Percentiles rank a stretch among this genome's conserved stretches.
These are phyloP conservation scores for Aspergillus panamensis DNA, from an alignment of 495 filamentous ascomycete species.

Conservation along the genomic window DNA sequence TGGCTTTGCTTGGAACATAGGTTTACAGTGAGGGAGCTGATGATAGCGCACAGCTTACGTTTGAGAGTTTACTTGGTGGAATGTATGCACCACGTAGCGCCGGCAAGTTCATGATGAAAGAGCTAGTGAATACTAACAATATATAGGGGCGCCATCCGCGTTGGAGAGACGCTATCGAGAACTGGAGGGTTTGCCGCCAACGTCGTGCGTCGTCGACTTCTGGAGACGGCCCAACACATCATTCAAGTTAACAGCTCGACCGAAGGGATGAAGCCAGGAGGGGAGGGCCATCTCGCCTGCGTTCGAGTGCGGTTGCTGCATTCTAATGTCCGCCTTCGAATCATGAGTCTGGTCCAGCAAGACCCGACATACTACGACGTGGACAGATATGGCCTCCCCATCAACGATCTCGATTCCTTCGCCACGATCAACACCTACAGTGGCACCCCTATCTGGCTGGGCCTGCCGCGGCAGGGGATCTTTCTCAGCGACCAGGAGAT, in stretches of 20 bases:
- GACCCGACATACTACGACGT: conserved; percentile 62
- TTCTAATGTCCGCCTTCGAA: conserved; percentile 62
- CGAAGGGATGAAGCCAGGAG: conserved; percentile 63
- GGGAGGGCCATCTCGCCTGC: conserved; percentile 62
- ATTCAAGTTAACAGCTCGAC: conserved; percentile 62
- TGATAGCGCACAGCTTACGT: conserved; percentile 27
- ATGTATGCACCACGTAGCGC: conserved; percentile 23
- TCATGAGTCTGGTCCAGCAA: conserved; percentile 53
- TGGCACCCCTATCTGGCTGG: conserved; percentile 60
- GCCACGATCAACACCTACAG: conserved; percentile 67
- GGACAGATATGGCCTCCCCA: conserved; percentile 57
- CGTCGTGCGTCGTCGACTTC: conserved; percentile 63
- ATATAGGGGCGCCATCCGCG: conserved; percentile 49
- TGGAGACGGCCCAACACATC: conserved; percentile 72
- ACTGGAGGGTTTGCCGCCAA: conserved; percentile 74
- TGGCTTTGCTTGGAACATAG: not conserved
- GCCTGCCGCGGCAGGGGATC: conserved; percentile 69
- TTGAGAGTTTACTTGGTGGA: conserved; percentile 41
- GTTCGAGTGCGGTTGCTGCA: conserved; percentile 72
- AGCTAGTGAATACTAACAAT: no score
- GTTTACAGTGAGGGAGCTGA: not conserved
- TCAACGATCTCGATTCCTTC: conserved; percentile 72
- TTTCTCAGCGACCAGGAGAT: conserved; percentile 57
- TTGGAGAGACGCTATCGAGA: conserved; percentile 69
- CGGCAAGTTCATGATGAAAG: no score